Base-by-base conservation (phyloP, 345 rosid species). In the Brassica incana region DNA sequence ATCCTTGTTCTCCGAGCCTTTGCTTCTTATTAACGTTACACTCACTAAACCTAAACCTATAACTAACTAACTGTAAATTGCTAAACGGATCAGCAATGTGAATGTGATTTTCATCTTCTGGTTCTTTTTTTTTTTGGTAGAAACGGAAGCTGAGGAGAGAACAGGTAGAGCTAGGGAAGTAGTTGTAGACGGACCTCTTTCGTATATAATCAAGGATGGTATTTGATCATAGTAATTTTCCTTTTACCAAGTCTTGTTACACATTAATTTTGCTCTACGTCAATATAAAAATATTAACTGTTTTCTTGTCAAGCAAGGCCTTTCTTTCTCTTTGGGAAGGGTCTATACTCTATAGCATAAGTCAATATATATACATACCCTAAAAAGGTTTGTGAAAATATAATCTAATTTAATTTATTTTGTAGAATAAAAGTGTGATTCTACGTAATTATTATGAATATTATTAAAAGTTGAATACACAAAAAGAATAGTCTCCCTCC, bases 101-200 rank as follows among this genome's bases (percentile, higher is more conserved):
- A 18, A 18, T 18, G 18, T 18, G 18, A 18, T 18, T 18, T 18
- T 29, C 32, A 29, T 29, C 32, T 29, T 29, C 32, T 29, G 32
- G 32, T 29, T 29, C 32, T 4, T 29, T 29, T 29, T 29, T 29
- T 29, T 29, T 29, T 29, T 3, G 32, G 32, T 33, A 74, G 82
- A 74, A 73, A 74, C 23, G 78, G 78, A 73, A 73, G 71, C 5
- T 79, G n/a, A 32, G 74, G 70, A 73, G 74, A 67, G 70, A 74
- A 56, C 23, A 74, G 74, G 71, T 79, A 54, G 75, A 74, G 60
- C 68, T n/a, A 73, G 78, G 33, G 75, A 79, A 74, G 65, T 79
- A 9, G 82, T 74, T 73, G 32, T 74, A 74, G n/a, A 68, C 4
- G 20, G 68, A 61, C 74, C 60, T 23, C 82, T 79, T 45, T 33